Evolutionary conservation across 345 rosid genomes (phyloP).

Genomic region (Turnera subulata): DNA sequence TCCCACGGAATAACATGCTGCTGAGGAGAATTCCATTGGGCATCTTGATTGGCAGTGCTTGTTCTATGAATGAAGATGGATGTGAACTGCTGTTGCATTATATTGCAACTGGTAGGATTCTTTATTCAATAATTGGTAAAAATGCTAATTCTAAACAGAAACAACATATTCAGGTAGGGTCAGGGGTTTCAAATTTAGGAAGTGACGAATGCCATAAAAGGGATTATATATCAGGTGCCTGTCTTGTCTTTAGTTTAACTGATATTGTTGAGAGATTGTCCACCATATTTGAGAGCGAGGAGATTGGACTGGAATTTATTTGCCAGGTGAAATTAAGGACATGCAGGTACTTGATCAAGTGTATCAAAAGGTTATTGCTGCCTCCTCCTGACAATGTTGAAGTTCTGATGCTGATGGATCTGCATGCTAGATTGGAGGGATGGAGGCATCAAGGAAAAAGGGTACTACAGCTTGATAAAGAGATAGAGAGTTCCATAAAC

Average conservation of each 20-base stretch:
- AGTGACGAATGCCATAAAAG: slow-evolving; percentile 27
- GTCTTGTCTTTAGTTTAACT: slow-evolving; percentile 52
- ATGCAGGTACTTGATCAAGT: slow-evolving; percentile 51
- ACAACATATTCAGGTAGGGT: slow-evolving; percentile 14
- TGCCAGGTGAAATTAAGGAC: slow-evolving; percentile 50
- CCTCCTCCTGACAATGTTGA: slow-evolving; percentile 33
- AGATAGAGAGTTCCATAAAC: slow-evolving; percentile 37
- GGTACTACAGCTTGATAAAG: slow-evolving; percentile 27
- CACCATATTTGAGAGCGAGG: slow-evolving; percentile 43
- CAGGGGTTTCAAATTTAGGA: slow-evolving; percentile 12
- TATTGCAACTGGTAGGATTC: slow-evolving; percentile 53
- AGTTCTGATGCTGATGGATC: slow-evolving; percentile 40
- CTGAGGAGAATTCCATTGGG: slow-evolving; percentile 60
- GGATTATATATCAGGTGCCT: slow-evolving; percentile 53
- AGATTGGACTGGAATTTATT: slow-evolving; percentile 34
- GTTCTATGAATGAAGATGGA: slow-evolving; percentile 38
- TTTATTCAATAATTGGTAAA: slow-evolving; percentile 16
- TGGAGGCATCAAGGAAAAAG: slow-evolving; percentile 59
- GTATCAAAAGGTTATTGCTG: slow-evolving; percentile 45
- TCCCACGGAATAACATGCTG: slow-evolving; percentile 29
- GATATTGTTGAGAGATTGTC: slow-evolving; percentile 54
- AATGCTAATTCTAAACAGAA: slow-evolving; percentile 23
- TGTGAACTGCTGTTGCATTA: slow-evolving; percentile 61
- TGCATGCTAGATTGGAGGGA: slow-evolving; percentile 40
- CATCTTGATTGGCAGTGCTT: slow-evolving; percentile 43